Evolutionary conservation across 352 stramenopile species (phyloP).

Genomic region (Pythium phragmiticola): DNA sequence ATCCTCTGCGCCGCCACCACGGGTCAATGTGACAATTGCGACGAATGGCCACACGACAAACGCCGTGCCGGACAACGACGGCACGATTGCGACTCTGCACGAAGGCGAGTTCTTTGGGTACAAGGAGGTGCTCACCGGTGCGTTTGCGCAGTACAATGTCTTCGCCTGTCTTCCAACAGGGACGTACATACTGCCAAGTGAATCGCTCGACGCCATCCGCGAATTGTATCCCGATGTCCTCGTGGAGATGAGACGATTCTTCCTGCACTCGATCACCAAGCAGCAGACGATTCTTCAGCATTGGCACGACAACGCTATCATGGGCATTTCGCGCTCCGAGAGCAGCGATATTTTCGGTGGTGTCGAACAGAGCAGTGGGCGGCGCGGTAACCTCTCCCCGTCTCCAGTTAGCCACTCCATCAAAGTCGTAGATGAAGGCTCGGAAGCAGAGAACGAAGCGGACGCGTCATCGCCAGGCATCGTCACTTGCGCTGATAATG

Average conservation of each 20-base stretch:
- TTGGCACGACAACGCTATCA: conserved; percentile 72
- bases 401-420: conserved; percentile 4
- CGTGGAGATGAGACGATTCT: conserved; percentile 64
- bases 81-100: conserved; percentile 63
- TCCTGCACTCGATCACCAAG: conserved; percentile 73
- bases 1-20: neutral
- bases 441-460: neutral
- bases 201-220: conserved; percentile 57
- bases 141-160: conserved; percentile 61
- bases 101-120: conserved; percentile 81
- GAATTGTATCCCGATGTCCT: conserved; percentile 54
- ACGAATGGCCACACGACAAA: conserved; percentile 27
- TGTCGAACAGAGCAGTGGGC: conserved; percentile 15
- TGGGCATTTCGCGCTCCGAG: conserved; percentile 53
- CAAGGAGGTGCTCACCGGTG: conserved; percentile 65
- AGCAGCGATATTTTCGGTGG: conserved; percentile 36
- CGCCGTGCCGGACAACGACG: conserved; percentile 31
- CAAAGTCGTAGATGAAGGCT: conserved; percentile 12
- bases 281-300: conserved; percentile 70
- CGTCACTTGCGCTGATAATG: neutral
- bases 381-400: neutral
- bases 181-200: conserved; percentile 62
- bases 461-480: neutral
- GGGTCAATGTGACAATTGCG: conserved; percentile 5
- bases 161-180: conserved; percentile 59